Evolutionary conservation across 208 protist genomes (phyloP).

Genomic region (Acanthamoeba triangularis): DNA sequence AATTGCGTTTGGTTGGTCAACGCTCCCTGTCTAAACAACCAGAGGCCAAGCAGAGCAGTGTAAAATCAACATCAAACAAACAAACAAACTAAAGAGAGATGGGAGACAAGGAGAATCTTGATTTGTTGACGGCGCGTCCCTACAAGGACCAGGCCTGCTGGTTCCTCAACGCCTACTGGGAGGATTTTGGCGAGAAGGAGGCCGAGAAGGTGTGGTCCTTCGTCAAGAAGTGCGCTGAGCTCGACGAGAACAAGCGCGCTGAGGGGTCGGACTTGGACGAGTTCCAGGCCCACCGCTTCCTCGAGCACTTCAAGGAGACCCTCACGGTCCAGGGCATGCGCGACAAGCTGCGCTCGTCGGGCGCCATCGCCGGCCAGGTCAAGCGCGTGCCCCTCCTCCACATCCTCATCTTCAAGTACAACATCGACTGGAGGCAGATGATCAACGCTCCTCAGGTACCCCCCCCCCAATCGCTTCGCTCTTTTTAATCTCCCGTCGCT

Average conservation of each 20-base stretch:
- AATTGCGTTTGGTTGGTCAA: too few species aligned
- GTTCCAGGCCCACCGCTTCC: constrained; percentile 79
- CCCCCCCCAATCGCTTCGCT: neutral
- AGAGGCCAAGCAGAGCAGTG: too few species aligned
- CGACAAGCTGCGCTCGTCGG: constrained; percentile 69
- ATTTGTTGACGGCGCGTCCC: constrained; percentile 4
- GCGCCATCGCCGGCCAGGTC: constrained; percentile 58
- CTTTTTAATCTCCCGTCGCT: neutral
- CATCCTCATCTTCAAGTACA: constrained; percentile 73
- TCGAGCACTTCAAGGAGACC: constrained; percentile 80
- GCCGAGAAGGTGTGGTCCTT: constrained; percentile 79
- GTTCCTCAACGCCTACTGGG: constrained; percentile 81
- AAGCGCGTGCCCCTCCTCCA: constrained; percentile 74
- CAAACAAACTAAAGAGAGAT: neutral
- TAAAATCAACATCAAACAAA: too few species aligned
- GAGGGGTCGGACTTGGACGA: constrained; percentile 77
- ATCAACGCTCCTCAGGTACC: constrained; percentile 77
- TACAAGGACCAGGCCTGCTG: constrained; percentile 78
- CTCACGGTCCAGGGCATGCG: constrained; percentile 73
- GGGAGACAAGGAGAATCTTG: neutral
- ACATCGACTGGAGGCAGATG: constrained; percentile 56
- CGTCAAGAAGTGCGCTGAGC: constrained; percentile 13
- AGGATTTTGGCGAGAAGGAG: constrained; percentile 44
- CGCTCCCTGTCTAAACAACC: too few species aligned
- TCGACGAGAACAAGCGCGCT: constrained; percentile 72